phyloP scores from a whole-genome alignment of 768 basidiomycete genomes.

The Rhizopogon sp. region DNA sequence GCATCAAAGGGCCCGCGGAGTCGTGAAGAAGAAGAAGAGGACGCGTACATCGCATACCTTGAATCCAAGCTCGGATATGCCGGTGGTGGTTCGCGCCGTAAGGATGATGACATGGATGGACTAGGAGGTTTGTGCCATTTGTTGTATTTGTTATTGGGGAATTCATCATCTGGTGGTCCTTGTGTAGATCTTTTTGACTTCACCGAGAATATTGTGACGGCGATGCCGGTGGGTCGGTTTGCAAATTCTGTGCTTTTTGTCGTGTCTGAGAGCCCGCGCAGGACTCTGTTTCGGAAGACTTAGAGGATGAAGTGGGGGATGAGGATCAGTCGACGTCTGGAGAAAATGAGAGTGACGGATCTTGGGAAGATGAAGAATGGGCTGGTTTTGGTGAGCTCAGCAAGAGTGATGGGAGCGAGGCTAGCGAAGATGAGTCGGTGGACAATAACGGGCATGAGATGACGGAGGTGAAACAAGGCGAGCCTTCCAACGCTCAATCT shows the following conservation, averaged over 20 bases:
- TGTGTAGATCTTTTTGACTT: slow-evolving; percentile 51
- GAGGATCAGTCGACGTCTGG: neutral
- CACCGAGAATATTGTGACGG: slow-evolving; percentile 23
- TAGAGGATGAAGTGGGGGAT: neutral
- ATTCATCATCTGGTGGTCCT: neutral
- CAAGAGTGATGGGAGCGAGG: slow-evolving; percentile 6
- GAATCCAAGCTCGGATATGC: slow-evolving; percentile 69
- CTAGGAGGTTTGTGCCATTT: slow-evolving; percentile 59
- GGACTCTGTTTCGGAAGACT: neutral
- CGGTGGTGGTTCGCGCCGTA: slow-evolving; percentile 38
- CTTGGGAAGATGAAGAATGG: slow-evolving; percentile 31
- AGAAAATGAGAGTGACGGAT: neutral
- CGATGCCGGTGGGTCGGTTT: neutral
- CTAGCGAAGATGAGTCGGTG: slow-evolving; percentile 14
- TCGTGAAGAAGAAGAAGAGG: slow-evolving; percentile 61
- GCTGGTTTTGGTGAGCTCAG: slow-evolving; percentile 25
- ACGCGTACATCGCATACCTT: slow-evolving; percentile 79
- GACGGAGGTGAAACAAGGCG: neutral
- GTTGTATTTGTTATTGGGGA: neutral
- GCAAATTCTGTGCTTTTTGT: neutral
- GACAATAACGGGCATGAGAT: neutral
- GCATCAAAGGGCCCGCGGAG: slow-evolving; percentile 19
- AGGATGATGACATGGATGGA: slow-evolving; percentile 65
- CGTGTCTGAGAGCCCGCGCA: neutral
- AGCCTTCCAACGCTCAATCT: neutral